phyloP scores from a whole-genome alignment of 2,329 filamentous ascomycete species.

The Aspergillus sp. region DNA sequence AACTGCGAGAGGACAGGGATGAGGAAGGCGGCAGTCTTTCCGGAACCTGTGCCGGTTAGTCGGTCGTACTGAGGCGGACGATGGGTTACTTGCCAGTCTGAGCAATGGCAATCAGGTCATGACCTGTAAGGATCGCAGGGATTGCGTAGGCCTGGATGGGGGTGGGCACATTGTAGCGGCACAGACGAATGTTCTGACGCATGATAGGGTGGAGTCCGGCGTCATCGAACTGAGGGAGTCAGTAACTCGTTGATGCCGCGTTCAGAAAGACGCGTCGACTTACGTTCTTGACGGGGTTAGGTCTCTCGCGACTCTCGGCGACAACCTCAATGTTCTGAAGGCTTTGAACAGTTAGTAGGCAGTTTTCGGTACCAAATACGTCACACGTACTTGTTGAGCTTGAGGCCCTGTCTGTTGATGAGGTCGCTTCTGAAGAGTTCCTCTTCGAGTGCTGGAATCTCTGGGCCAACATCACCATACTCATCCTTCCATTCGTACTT shows the following conservation, averaged over 20 bases:
- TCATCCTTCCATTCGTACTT: conserved; percentile 85
- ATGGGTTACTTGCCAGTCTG: conserved; percentile 73
- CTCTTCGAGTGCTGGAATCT: conserved; percentile 66
- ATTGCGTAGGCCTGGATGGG: conserved; percentile 85
- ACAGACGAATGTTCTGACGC: conserved; percentile 70
- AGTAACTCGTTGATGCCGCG: not conserved
- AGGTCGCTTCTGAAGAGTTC: conserved; percentile 65
- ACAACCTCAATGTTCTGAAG: conserved; percentile 50
- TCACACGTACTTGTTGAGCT: conserved; percentile 59
- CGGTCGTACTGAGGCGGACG: not conserved
- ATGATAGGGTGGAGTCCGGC: conserved; percentile 84
- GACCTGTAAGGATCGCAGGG: conserved; percentile 70
- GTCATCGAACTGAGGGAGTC: conserved; percentile 59
- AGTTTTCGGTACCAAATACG: not conserved
- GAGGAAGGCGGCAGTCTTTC: conserved; percentile 91
- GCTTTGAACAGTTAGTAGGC: conserved; percentile 23
- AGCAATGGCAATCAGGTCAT: conserved; percentile 84
- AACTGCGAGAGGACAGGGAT: conserved; percentile 84
- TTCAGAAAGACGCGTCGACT: conserved; percentile 21
- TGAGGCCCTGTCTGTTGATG: conserved; percentile 55
- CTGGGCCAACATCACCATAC: conserved; percentile 78
- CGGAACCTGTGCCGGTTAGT: conserved; percentile 65
- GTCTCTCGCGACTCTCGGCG: conserved; percentile 47
- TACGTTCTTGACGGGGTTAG: conserved; percentile 51
- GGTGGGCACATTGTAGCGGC: conserved; percentile 70